These are phyloP conservation scores for Nitzschia sp. DNA, from an alignment of 108 stramenopile species.

Conservation along the genomic window DNA sequence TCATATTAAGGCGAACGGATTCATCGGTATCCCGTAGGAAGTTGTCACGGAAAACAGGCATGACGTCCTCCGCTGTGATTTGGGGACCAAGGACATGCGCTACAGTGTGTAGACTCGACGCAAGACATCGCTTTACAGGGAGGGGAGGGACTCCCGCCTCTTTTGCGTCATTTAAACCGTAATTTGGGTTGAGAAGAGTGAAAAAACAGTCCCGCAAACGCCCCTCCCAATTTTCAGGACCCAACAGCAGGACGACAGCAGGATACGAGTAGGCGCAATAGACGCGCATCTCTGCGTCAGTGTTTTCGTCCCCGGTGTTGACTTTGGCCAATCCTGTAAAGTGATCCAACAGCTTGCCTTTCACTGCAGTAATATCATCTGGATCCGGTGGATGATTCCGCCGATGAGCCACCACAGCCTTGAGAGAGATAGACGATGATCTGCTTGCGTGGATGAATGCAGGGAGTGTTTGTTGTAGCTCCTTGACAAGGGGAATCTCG, in stretches of 20 bases:
- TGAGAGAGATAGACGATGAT: slow-evolving; percentile 41
- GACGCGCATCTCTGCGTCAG: slow-evolving; percentile 92
- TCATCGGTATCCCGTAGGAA: slow-evolving; percentile 94
- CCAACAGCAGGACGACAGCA: slow-evolving; percentile 92
- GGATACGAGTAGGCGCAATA: slow-evolving; percentile 97
- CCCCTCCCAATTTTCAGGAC: slow-evolving; percentile 76
- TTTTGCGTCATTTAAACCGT: slow-evolving; percentile 36
- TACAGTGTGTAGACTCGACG: slow-evolving; percentile 92
- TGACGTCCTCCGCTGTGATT: slow-evolving; percentile 58
- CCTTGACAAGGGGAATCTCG: slow-evolving; percentile 26
- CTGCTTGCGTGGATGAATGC: slow-evolving; percentile 39
- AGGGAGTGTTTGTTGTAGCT: slow-evolving; percentile 46
- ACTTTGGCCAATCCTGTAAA: slow-evolving; percentile 82
- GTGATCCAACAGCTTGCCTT: slow-evolving; percentile 67
- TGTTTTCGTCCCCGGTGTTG: slow-evolving; percentile 74
- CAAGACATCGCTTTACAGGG: slow-evolving; percentile 87
- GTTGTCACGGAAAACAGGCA: slow-evolving; percentile 80
- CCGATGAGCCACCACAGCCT: slow-evolving; percentile 52
- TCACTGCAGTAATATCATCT: slow-evolving; percentile 62
- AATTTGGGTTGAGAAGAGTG: slow-evolving; percentile 65
- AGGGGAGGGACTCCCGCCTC: slow-evolving; percentile 54
- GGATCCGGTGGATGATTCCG: slow-evolving; percentile 48
- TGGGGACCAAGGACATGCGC: slow-evolving; percentile 83
- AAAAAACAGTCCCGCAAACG: slow-evolving; percentile 81
- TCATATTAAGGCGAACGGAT: slow-evolving; percentile 89